Evolutionary conservation across 2,329 filamentous ascomycete species (phyloP), one percentile per base, ranked within the genome.

Genomic region (Penicillium sp.): DNA sequence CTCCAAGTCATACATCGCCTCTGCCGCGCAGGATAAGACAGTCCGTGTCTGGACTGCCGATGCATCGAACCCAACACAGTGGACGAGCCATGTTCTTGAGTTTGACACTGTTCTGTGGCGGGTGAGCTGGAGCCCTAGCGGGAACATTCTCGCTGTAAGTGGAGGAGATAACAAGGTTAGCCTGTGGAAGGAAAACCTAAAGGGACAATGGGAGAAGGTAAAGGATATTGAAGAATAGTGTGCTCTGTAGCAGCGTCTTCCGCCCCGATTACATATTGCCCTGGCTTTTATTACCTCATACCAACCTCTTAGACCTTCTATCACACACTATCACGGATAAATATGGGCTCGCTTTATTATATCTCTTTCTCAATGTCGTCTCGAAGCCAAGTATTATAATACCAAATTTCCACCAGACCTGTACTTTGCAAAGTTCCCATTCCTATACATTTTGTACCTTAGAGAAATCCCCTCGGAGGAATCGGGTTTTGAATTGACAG

Each of bases 101-200:
- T 96, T 99, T 70, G 94, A 97, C 64, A 88, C 90, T 5, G 90
- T 93, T 51, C 86, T 97, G 62, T 99, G 95, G 95, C 89, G 95
- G 60, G 95, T 97, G 50, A 97, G 92, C 84, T 99, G 95, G 95
- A 97, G 93, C 71, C 83, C 98, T 75, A 97, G 92, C 78, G 95
- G 95, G 56, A 99, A 99, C 76, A 93, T 98, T 21, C 84, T 99
- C 71, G 95, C 95, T 9, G 92, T 97, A 65, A 95, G 91, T 75
- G 92, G 92, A 45, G 92, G 91, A 29, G 94, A 99, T 80, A 99
- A 99, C 84, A 93, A 96, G 82, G 93, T 99, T 60, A 96, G 90
- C 58, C 80, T 99, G 77, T 99, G 94, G 94, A 99, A 98, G 86
- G 95, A 99, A 86, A 96, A 96, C 76, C 83, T 99, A 70, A 91